Evolutionary conservation across 495 filamentous ascomycete species (phyloP).

Genomic region (Tuber magnatum): DNA sequence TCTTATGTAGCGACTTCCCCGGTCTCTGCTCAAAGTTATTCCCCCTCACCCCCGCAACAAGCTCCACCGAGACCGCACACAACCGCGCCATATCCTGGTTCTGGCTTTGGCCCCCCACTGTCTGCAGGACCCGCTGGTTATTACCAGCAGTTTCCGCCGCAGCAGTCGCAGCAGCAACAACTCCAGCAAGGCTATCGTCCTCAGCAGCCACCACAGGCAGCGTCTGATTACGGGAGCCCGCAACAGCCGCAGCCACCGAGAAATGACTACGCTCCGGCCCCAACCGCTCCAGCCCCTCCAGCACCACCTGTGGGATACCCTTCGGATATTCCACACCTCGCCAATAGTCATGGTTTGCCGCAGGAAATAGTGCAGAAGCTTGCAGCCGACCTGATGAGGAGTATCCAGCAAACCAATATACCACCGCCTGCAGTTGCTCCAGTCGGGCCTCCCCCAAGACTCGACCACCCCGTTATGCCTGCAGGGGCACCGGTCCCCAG

Average conservation of each 20-base stretch:
- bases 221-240: constrained; percentile 6
- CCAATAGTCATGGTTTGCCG: constrained; percentile 19
- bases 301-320: constrained; percentile 18
- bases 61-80: constrained; percentile 34
- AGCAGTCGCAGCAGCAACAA: constrained; percentile 12
- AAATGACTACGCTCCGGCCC: constrained; percentile 15
- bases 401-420: constrained; percentile 18
- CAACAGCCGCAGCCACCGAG: constrained; percentile 17
- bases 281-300: constrained; percentile 10
- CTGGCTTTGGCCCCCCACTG: constrained; percentile 28
- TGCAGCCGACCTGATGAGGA: constrained; percentile 28
- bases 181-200: constrained; percentile 11
- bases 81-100: constrained; percentile 23
- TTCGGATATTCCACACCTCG: constrained; percentile 22
- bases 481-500: constrained; percentile 15
- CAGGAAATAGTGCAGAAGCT: constrained; percentile 30
- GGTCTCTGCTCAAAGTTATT: constrained; percentile 22
- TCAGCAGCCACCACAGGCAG: not conserved
- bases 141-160: constrained; percentile 16
- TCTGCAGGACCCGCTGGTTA: constrained; percentile 7
- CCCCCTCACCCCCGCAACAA: constrained; percentile 28
- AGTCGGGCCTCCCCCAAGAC: constrained; percentile 14
- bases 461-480: constrained; percentile 11
- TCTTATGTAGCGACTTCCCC: constrained; percentile 19
- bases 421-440: constrained; percentile 8